A percentile compares a stretch with the other conserved stretches of the same genome.
Evolutionary conservation across 2,329 filamentous ascomycete genomes (phyloP).

Genomic region (Aspergillus fischeri): DNA sequence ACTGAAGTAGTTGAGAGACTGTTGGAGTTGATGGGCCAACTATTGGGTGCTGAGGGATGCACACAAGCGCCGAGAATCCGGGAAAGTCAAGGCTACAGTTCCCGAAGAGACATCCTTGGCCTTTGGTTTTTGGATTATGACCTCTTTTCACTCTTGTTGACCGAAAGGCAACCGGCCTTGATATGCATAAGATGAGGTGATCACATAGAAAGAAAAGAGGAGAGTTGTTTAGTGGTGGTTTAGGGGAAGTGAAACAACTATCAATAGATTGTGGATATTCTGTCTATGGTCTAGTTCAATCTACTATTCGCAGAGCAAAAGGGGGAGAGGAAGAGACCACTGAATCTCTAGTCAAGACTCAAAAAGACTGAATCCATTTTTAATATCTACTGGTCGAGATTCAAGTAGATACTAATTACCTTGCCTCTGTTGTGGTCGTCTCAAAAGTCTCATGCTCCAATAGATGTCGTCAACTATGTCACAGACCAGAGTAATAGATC

Average conservation of each 20-base stretch:
- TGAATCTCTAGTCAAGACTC: not conserved
- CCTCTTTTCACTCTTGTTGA: not conserved
- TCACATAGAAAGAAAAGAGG: not conserved
- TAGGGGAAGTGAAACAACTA: not conserved
- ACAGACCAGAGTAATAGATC: not conserved
- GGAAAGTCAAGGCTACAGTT: not conserved
- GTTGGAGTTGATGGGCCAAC: not conserved
- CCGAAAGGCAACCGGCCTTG: not conserved
- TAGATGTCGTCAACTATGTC: not conserved
- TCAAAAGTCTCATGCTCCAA: not conserved
- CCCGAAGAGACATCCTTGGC: not conserved
- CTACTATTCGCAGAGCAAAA: not conserved
- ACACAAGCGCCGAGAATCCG: not conserved
- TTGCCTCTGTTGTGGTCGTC: too few species aligned
- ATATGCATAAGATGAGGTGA: not conserved
- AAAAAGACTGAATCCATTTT: not conserved
- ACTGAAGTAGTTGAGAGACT: conserved; percentile 1
- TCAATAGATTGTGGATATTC: not conserved
- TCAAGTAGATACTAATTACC: not conserved
- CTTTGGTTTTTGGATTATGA: not conserved
- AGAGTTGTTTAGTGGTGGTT: not conserved
- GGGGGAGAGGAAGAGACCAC: not conserved
- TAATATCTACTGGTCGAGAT: not conserved
- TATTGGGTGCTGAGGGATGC: not conserved
- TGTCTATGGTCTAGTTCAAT: not conserved